Conservation (phyloP, 2,329 filamentous ascomycete species). For the Colletotrichum coccodes region DNA sequence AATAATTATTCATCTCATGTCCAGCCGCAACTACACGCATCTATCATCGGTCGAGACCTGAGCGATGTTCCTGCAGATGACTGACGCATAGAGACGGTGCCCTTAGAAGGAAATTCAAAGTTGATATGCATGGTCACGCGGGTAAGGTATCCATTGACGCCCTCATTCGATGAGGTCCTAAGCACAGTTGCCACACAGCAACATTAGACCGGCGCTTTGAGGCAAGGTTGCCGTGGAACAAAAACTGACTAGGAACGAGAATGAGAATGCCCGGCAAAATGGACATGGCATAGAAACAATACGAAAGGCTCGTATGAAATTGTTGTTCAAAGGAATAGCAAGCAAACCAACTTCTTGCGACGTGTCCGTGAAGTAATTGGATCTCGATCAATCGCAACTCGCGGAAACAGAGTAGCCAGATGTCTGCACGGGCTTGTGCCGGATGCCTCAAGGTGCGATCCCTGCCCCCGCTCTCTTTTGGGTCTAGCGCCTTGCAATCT, state of each 20-base stretch:
- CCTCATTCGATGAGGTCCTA: background rate
- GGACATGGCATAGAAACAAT: background rate
- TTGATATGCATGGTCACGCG: background rate
- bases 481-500: constrained; percentile 31
- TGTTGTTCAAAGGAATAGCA: background rate
- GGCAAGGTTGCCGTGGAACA: too few relatives aligned
- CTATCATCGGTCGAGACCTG: background rate
- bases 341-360: background rate
- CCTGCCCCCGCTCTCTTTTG: constrained; percentile 20
- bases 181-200: background rate
- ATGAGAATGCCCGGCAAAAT: background rate
- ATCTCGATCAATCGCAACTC: background rate
- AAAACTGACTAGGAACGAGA: background rate
- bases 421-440: background rate
- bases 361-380: background rate
- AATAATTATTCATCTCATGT: background rate
- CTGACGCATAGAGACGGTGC: background rate
- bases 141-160: too few relatives aligned
- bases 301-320: background rate
- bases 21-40: background rate
- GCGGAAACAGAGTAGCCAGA: background rate
- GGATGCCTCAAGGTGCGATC: constrained; percentile 1
- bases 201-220: too few relatives aligned
- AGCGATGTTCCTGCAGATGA: background rate
- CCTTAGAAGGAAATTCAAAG: background rate